Conservation (phyloP, 768 basidiomycete species). For the Gelatoporia subvermispora region DNA sequence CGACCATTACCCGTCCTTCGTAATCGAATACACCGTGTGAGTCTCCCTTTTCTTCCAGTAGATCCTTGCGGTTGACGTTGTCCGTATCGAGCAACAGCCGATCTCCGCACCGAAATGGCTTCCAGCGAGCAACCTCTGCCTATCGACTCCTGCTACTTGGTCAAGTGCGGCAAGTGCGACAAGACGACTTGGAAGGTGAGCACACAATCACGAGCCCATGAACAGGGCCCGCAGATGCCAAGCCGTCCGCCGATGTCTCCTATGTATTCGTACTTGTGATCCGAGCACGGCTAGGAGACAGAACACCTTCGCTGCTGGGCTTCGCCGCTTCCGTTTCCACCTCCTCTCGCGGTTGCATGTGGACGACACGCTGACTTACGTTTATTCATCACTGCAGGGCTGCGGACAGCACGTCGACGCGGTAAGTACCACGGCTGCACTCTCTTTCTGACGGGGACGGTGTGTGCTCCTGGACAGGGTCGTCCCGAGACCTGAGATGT, state of each 20-base stretch:
- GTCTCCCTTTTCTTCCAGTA: too few relatives aligned
- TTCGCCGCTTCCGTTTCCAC: neutral
- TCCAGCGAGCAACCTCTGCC: conserved; percentile 24
- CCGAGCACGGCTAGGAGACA: neutral
- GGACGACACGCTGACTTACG: conserved; percentile 8
- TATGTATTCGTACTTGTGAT: neutral
- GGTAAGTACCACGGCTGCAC: conserved; percentile 36
- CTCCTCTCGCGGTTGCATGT: conserved; percentile 1
- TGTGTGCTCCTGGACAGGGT: neutral
- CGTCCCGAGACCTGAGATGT: neutral
- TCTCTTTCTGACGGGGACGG: neutral
- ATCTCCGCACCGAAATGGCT: neutral
- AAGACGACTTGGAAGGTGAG: conserved; percentile 73
- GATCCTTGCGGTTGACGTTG: too few relatives aligned
- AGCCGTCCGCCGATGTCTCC: too few relatives aligned
- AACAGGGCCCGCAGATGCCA: neutral
- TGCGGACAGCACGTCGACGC: conserved; percentile 63
- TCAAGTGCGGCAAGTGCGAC: conserved; percentile 55
- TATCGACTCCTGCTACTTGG: conserved; percentile 50
- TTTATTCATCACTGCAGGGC: conserved; percentile 41
- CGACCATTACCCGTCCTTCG: too few relatives aligned
- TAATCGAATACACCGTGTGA: too few relatives aligned
- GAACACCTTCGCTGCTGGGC: neutral
- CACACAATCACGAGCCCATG: conserved; percentile 17
- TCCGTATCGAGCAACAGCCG: too few relatives aligned